Conservation (phyloP, 805 yeast species). For the Sugiyamaella lignohabitans region DNA sequence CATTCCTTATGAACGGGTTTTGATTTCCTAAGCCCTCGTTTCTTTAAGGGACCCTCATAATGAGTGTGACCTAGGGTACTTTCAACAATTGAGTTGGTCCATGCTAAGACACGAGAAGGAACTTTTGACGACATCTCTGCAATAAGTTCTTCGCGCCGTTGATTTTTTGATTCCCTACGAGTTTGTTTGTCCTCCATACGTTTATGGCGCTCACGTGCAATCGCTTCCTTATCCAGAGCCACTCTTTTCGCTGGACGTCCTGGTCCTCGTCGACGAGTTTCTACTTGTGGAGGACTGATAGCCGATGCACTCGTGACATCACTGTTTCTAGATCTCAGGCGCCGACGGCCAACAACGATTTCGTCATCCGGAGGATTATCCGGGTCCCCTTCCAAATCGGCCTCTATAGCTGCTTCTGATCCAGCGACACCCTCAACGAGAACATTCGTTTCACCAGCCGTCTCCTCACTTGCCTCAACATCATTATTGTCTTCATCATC, state of each 20-base stretch:
- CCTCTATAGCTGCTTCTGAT: background rate
- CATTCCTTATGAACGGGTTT: background rate
- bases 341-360: constrained; percentile 15
- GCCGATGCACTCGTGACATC: background rate
- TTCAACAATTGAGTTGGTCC: constrained; percentile 23
- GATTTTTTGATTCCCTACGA: constrained; percentile 1
- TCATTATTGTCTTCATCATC: background rate
- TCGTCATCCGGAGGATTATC: background rate
- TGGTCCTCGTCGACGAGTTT: constrained; percentile 1
- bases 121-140: constrained; percentile 12
- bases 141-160: constrained; percentile 15
- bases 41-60: constrained; percentile 22
- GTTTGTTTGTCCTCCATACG: constrained; percentile 2
- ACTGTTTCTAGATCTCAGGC: constrained; percentile 1
- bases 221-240: background rate
- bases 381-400: background rate
- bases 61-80: constrained; percentile 23
- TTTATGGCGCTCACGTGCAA: background rate
- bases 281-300: background rate
- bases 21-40: background rate
- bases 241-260: constrained; percentile 3
- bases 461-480: background rate
- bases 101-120: constrained; percentile 19
- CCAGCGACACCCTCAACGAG: background rate
- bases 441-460: background rate